phyloP scores from a whole-genome alignment of 2,329 filamentous ascomycete species.

The Microascus cirrosus region DNA sequence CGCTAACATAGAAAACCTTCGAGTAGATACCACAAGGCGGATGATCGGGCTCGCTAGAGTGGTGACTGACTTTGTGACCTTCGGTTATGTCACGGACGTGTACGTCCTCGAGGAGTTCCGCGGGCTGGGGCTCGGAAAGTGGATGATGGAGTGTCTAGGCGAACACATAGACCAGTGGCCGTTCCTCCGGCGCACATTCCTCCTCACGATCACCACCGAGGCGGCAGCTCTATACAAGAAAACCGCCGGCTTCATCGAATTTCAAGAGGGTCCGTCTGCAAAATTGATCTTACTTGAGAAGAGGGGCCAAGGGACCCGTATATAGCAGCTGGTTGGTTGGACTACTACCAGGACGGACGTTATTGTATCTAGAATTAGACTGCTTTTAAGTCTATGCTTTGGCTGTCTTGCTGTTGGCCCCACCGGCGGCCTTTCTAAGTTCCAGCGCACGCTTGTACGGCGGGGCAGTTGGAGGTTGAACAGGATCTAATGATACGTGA shows the following conservation, averaged over 20 bases:
- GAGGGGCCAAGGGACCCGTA: conserved; percentile 15
- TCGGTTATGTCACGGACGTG: conserved; percentile 58
- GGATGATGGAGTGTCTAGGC: conserved; percentile 50
- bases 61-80: conserved; percentile 59
- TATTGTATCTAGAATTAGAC: background rate
- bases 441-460: conserved; percentile 90
- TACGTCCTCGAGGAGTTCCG: conserved; percentile 52
- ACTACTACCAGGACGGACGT: background rate
- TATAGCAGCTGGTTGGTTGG: background rate
- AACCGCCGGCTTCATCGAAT: conserved; percentile 31
- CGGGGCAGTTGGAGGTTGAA: conserved; percentile 91
- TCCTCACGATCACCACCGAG: conserved; percentile 28
- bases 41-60: conserved; percentile 37
- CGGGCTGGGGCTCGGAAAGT: conserved; percentile 50
- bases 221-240: conserved; percentile 33
- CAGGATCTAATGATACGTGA: conserved; percentile 76
- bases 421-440: conserved; percentile 57
- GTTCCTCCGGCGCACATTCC: conserved; percentile 45
- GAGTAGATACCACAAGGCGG: conserved; percentile 12
- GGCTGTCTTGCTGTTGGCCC: conserved; percentile 61
- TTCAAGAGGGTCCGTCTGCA: conserved; percentile 27
- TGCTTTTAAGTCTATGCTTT: conserved; percentile 12
- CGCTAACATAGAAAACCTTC: background rate
- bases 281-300: conserved; percentile 29
- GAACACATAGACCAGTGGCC: conserved; percentile 46